phyloP scores from a whole-genome alignment of 176 grass and related monocot species.

The Carex pumila region DNA sequence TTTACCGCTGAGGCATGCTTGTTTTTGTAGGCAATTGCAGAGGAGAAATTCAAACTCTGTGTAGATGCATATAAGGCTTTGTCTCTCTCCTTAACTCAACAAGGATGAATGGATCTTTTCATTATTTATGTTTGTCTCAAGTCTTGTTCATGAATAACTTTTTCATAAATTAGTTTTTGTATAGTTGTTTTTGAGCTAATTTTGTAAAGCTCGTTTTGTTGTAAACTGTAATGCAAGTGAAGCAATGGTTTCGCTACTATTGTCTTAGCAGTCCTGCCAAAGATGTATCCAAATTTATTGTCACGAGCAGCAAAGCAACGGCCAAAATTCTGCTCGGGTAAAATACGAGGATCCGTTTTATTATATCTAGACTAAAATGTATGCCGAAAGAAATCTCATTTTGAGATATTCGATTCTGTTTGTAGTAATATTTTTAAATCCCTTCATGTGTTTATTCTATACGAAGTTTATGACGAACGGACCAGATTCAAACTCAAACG shows the following conservation, averaged over 20 bases:
- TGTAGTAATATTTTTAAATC: no score
- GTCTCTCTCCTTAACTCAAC: neutral
- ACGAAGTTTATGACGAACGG: no score
- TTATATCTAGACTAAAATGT: no score
- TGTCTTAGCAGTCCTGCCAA: neutral
- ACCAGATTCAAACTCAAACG: no score
- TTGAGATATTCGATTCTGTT: no score
- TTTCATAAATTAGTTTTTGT: neutral
- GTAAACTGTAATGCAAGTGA: neutral
- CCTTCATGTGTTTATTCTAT: no score
- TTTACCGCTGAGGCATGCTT: neutral
- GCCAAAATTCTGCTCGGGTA: no score
- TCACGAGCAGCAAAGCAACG: no score
- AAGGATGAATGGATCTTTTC: neutral
- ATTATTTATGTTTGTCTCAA: neutral
- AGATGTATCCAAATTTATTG: neutral
- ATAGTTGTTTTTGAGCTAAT: neutral
- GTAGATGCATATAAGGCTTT: constrained; percentile 16
- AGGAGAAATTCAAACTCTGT: constrained; percentile 15
- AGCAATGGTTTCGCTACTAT: neutral
- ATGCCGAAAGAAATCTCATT: no score
- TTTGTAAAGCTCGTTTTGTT: neutral
- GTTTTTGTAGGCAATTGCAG: constrained; percentile 5
- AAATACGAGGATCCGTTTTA: no score
- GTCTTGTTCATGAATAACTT: neutral